Conservation (phyloP, 495 filamentous ascomycete genomes). For the Oleoguttula mirabilis region DNA sequence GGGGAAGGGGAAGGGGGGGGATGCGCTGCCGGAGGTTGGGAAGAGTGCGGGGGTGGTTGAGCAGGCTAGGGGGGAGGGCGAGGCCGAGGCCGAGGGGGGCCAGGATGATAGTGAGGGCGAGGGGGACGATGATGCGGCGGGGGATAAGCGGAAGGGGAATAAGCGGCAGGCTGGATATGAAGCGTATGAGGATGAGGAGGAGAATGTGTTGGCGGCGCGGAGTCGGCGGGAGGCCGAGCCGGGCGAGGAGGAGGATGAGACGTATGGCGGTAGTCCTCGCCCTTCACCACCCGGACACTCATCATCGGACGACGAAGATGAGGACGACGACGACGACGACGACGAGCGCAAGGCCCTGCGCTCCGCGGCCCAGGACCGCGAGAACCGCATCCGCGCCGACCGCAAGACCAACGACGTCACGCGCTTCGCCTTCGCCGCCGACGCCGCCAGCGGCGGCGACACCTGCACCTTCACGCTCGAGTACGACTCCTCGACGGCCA, state of each 20-base stretch:
- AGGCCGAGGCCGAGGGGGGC: slow-evolving; percentile 33
- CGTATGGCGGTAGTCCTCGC: slow-evolving; percentile 21
- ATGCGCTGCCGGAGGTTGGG: slow-evolving; percentile 71
- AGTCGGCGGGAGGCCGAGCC: slow-evolving; percentile 38
- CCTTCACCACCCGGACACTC: not conserved
- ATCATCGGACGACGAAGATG: slow-evolving; percentile 22
- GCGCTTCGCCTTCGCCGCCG: slow-evolving; percentile 68
- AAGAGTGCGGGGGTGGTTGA: slow-evolving; percentile 58
- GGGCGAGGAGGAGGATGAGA: slow-evolving; percentile 19
- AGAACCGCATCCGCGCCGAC: slow-evolving; percentile 48
- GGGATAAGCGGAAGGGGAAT: slow-evolving; percentile 60
- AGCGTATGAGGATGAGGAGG: slow-evolving; percentile 82
- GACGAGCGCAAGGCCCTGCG: slow-evolving; percentile 43
- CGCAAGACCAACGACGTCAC: slow-evolving; percentile 50
- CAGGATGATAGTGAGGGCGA: slow-evolving; percentile 65
- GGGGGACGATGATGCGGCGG: slow-evolving; percentile 76
- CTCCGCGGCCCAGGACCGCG: slow-evolving; percentile 39
- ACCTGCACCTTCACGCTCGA: slow-evolving; percentile 74
- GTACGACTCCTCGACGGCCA: slow-evolving; percentile 68
- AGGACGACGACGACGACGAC: slow-evolving; percentile 40
- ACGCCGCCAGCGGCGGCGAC: slow-evolving; percentile 41
- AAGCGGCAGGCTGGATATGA: slow-evolving; percentile 76
- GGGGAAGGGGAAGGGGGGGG: slow-evolving; percentile 42
- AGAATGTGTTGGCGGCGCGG: slow-evolving; percentile 48
- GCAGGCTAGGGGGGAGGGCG: slow-evolving; percentile 38